Evolutionary conservation across 768 basidiomycete species (phyloP), one percentile per base, ranked within the genome.

Genomic region (Amanita exitialis): DNA sequence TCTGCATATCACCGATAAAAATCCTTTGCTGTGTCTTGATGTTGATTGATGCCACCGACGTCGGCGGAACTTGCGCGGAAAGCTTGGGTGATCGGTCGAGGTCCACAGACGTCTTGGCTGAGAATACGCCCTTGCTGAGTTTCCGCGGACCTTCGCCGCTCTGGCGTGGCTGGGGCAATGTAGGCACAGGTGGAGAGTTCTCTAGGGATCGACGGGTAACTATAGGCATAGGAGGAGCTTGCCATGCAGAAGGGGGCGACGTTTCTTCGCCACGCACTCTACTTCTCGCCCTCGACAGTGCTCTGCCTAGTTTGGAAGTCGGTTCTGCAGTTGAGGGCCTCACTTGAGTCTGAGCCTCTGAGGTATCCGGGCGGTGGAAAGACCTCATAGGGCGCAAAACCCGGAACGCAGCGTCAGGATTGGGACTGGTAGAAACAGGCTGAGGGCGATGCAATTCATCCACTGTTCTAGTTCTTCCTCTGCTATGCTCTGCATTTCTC

Each of bases 1-100:
- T 74, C 62, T 90, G 86, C 71, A 82, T 74, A 58, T 83, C 82
- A 4, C 80, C 81, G 53, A 94, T 71, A 61, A 90, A 93, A 7
- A 94, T 66, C 10, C 87, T 75, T 60, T 86, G 86, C 57, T 86
- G 85, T 16, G 69, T 68, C 10, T 74, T 64, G 25, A 62, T 23
- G 21, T 36, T 2, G 64, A 71, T 37, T 1, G n/a, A n/a, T n/a
- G 28, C 23, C 30, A 18, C 16, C 65, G 63, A 20, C 54, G 62
- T 20, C 54, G 48, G 42, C 54, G 64, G 48, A 54, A 48, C 42
- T 53, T 64, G 50, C 49, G 47, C 23, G 58, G 39, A 28, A 57
- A 60, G 30, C 39, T 49, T 49, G 25, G 49, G 49, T n/a, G 58
- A 59, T 8, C 58, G 36, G 35, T 60, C 62, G 15, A 57, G 30